Conservation (phyloP, 2,329 filamentous ascomycete species). For the Phyllosticta citriasiana region DNA sequence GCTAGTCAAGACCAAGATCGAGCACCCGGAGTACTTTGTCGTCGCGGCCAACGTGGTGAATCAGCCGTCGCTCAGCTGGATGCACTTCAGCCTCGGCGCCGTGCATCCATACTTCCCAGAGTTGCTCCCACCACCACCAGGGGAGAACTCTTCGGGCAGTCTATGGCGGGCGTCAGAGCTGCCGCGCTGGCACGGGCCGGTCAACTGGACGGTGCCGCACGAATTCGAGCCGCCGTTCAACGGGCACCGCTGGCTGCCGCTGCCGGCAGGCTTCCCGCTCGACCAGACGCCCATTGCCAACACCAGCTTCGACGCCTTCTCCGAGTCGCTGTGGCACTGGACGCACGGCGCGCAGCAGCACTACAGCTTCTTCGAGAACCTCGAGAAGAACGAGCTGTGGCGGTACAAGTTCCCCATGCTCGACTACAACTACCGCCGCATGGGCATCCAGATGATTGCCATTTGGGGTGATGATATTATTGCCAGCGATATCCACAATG, state of each 20-base stretch:
- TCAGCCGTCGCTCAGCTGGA: conserved; percentile 43
- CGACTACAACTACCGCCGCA: conserved; percentile 40
- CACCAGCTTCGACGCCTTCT: conserved; percentile 38
- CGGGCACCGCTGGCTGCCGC: conserved; percentile 43
- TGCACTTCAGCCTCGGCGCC: conserved; percentile 45
- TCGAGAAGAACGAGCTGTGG: conserved; percentile 15
- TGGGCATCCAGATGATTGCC: conserved; percentile 46
- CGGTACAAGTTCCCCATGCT: conserved; percentile 23
- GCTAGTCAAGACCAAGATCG: conserved; percentile 43
- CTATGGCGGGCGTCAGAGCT: conserved; percentile 33
- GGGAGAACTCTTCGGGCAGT: conserved; percentile 15
- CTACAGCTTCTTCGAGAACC: conserved; percentile 26
- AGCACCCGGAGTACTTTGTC: conserved; percentile 41
- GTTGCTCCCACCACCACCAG: conserved; percentile 14
- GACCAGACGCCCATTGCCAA: conserved; percentile 38
- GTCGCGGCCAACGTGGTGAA: conserved; percentile 50
- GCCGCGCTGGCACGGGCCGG: conserved; percentile 23
- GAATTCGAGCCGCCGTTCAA: conserved; percentile 26
- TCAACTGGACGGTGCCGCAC: conserved; percentile 15
- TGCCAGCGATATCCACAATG: conserved; percentile 32
- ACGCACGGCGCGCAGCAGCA: conserved; percentile 38
- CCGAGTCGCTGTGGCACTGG: conserved; percentile 40
- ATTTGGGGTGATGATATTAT: conserved; percentile 44
- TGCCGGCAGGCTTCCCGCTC: conserved; percentile 31
- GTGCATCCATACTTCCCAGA: conserved; percentile 47